These are phyloP conservation scores for Ajuga reptans DNA, from an alignment of 305 asterid genomes.

Conservation along the genomic window DNA sequence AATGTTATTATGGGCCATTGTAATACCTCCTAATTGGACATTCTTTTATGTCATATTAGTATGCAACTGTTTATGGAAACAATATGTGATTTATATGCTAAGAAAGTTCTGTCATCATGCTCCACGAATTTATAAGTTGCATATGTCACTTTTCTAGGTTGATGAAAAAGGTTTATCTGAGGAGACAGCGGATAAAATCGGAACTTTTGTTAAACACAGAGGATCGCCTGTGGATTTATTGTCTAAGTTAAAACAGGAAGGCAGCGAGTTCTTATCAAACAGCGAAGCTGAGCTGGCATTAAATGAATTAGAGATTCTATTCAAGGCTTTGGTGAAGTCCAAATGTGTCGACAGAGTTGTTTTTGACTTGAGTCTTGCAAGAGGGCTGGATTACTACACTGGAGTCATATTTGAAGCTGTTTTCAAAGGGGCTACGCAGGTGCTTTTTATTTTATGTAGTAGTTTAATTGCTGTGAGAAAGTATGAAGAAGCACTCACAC, in stretches of 20 bases:
- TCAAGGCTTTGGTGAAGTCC: constrained; percentile 60
- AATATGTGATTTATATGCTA: neutral
- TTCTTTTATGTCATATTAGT: neutral
- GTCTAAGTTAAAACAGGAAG: constrained; percentile 49
- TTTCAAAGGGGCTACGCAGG: constrained; percentile 84
- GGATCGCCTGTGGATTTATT: constrained; percentile 79
- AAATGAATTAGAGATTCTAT: constrained; percentile 71
- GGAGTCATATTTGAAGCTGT: constrained; percentile 94
- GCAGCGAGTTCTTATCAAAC: constrained; percentile 58
- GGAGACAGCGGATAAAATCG: constrained; percentile 73
- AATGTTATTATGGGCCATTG: neutral
- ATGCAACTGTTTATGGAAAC: neutral
- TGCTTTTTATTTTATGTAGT: constrained; percentile 19
- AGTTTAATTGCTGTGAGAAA: neutral
- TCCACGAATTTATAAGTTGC: constrained; percentile 8
- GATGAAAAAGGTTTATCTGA: constrained; percentile 80
- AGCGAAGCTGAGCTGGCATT: constrained; percentile 57
- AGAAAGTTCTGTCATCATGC: neutral
- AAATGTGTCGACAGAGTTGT: constrained; percentile 62
- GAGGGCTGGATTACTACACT: constrained; percentile 95
- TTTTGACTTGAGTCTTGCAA: constrained; percentile 94
- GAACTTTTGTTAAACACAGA: constrained; percentile 64
- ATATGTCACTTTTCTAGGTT: constrained; percentile 42
- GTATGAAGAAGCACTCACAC: neutral
- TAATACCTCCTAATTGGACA: neutral